phyloP scores from a whole-genome alignment of 192 early-diverging fungal species.

The Powellomyces hirtus region DNA sequence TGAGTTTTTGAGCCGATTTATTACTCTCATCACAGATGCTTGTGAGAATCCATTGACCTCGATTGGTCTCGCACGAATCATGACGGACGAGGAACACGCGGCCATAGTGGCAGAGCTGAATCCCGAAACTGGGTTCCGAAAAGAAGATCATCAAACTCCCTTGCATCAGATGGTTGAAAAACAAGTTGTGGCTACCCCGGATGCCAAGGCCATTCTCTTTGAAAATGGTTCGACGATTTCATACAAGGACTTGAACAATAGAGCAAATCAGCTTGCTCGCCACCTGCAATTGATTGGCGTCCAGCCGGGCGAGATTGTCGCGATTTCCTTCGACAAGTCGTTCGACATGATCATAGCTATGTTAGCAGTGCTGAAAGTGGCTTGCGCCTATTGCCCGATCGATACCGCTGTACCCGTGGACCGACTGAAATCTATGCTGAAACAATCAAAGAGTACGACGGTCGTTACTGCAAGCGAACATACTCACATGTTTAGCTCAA shows the following conservation, averaged over 20 bases:
- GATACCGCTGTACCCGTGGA: conserved; percentile 9
- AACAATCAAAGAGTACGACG: neutral
- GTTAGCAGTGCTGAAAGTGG: conserved; percentile 27
- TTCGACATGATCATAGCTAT: conserved; percentile 22
- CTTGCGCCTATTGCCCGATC: conserved; percentile 22
- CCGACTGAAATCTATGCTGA: neutral
- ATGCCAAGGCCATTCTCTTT: neutral
- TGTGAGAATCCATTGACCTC: neutral
- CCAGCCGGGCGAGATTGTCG: neutral
- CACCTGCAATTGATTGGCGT: neutral
- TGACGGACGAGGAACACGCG: neutral
- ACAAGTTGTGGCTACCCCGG: neutral
- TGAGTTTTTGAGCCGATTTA: neutral
- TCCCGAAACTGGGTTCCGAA: neutral
- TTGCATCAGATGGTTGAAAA: neutral
- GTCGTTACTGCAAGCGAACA: neutral
- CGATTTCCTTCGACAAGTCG: conserved; percentile 3
- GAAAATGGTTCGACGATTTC: neutral
- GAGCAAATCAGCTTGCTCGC: conserved; percentile 6
- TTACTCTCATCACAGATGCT: neutral
- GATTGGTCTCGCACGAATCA: neutral
- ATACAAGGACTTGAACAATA: conserved; percentile 5
- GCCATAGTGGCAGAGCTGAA: neutral
- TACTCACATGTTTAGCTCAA: neutral
- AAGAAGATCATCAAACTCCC: neutral